These are phyloP conservation scores for Furcasterigmium sp. DNA, from an alignment of 2,329 filamentous ascomycete species.

Conservation along the genomic window DNA sequence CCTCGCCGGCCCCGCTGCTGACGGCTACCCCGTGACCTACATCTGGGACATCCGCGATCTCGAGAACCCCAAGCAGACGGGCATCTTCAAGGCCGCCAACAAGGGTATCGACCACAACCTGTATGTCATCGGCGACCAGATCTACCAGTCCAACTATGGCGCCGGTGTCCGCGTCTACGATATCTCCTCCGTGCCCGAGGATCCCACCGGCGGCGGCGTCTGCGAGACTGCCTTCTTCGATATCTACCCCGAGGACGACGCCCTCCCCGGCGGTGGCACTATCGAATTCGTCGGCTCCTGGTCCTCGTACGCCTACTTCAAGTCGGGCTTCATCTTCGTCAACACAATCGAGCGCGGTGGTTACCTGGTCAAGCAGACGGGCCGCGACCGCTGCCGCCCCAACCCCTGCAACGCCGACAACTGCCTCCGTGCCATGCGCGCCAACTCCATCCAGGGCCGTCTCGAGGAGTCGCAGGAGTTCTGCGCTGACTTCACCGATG, in stretches of 20 bases:
- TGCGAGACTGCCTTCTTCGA: conserved; percentile 41
- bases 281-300: conserved; percentile 35
- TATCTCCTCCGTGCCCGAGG: conserved; percentile 21
- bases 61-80: conserved; percentile 33
- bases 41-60: conserved; percentile 41
- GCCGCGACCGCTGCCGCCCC: conserved; percentile 13
- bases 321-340: conserved; percentile 32
- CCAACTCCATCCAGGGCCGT: conserved; percentile 10
- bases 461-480: conserved; percentile 15
- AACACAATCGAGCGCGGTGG: conserved; percentile 37
- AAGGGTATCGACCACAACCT: conserved; percentile 40
- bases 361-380: conserved; percentile 29
- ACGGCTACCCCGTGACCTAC: conserved; percentile 40
- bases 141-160: conserved; percentile 42
- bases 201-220: conserved; percentile 31
- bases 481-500: conserved; percentile 14
- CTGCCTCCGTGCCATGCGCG: conserved; percentile 15
- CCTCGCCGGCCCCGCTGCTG: conserved; percentile 26
- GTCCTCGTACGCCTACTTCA: conserved; percentile 38
- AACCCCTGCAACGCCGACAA: conserved; percentile 15
- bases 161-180: conserved; percentile 31
- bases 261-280: conserved; percentile 24
- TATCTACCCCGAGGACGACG: conserved; percentile 41
- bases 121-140: conserved; percentile 32
- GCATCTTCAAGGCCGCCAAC: conserved; percentile 28